Evolutionary conservation across 2,329 filamentous ascomycete species (phyloP), one percentile per base, ranked within the genome.

Genomic region (Macroventuria anomochaeta): DNA sequence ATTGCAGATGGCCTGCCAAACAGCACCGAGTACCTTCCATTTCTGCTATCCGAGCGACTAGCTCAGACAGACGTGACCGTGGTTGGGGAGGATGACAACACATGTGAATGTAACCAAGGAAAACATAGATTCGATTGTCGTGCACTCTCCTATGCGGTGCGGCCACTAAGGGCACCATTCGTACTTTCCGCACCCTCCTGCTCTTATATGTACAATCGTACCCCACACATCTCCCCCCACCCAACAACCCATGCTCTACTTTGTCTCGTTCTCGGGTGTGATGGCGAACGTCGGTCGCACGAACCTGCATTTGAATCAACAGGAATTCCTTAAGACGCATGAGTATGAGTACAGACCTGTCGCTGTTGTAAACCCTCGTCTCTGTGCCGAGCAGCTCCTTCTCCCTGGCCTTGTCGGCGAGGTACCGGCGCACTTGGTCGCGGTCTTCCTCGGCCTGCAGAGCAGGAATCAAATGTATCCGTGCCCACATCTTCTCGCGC

Each of bases 401-500:
- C 85, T 97, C 95, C 63, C 95, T 85, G 63, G 87, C 88, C 83
- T 91, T 87, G 77, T 96, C 91, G 53, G 95, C 95, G 63, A 88
- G 84, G 77, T 93, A 85, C 72, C 93, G 84, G 64, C 95, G 85
- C 60, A 96, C 93, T 75, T 93, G 88, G 79, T 99, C 95, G 57
- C 95, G 88, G 80, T 99, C 95, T 77, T 96, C 92, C 75, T 99
- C 95, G 51, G 95, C 95, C 76, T 97, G 93, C 61, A 99, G 86
- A 60, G 96, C 80, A 53, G 95, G 95, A 71, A 93, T 95, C 61
- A 99, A 83, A 79, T 97, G 87, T 78, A 99, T 96, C 73, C 95
- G 89, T 58, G 91, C 86, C 95, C 95, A 99, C 86, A 96, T 95
- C 83, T 97, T 99, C 75, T 99, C 95, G 68, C 95, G 91, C 60